Conservation (phyloP, 1,284 basidiomycete species). For the Malassezia cuniculi region DNA sequence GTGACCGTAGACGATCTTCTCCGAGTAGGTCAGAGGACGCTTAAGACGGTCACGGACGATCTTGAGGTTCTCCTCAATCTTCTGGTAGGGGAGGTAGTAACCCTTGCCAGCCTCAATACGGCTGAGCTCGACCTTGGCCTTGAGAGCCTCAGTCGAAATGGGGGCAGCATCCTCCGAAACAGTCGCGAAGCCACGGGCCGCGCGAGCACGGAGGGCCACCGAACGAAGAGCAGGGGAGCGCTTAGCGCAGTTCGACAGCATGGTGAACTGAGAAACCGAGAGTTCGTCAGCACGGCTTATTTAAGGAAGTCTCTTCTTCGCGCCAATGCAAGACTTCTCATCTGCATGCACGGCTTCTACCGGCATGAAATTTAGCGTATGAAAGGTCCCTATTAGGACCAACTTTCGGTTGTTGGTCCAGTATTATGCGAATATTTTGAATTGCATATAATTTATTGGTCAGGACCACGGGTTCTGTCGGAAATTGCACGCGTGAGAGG, state of each 20-base stretch:
- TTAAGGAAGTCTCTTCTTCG: background rate
- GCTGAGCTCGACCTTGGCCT: constrained; percentile 44
- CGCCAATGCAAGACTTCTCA: no score
- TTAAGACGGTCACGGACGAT: constrained; percentile 43
- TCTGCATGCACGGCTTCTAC: no score
- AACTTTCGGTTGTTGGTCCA: no score
- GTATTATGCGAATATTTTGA: no score
- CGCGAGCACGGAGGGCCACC: constrained; percentile 10
- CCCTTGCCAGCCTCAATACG: constrained; percentile 41
- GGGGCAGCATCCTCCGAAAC: constrained; percentile 39
- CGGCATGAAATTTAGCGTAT: no score
- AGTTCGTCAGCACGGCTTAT: background rate
- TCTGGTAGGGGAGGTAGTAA: constrained; percentile 44
- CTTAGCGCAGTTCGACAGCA: constrained; percentile 18
- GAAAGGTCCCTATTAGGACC: no score
- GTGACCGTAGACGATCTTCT: constrained; percentile 46
- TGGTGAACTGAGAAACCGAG: constrained; percentile 3
- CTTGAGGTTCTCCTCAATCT: constrained; percentile 43
- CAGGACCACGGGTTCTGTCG: no score
- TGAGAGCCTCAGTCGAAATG: constrained; percentile 30
- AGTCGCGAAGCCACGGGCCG: constrained; percentile 36
- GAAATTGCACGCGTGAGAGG: no score
- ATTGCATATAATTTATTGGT: no score
- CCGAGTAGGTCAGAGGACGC: constrained; percentile 40
- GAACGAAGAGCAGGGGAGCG: constrained; percentile 17